Conservation (phyloP, 2,329 filamentous ascomycete species). For the Nemania bipapillata region DNA sequence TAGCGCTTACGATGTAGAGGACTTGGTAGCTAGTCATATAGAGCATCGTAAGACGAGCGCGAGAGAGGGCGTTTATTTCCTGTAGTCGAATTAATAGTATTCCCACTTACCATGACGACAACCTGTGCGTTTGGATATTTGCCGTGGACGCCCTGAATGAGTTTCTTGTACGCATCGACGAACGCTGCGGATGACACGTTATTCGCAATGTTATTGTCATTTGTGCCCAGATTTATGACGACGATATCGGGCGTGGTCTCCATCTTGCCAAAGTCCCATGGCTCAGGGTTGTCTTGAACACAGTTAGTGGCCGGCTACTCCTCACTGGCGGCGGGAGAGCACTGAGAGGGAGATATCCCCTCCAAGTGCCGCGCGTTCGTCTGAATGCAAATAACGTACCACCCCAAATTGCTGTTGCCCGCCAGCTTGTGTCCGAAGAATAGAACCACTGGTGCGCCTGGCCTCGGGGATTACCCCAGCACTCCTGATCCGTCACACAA, state of each 20-base stretch:
- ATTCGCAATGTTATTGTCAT: conserved; percentile 58
- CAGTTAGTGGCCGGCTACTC: conserved; percentile 16
- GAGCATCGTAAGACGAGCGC: background rate
- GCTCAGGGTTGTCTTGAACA: conserved; percentile 55
- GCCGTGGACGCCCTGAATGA: conserved; percentile 60
- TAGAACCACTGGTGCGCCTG: conserved; percentile 68
- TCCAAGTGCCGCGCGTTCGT: background rate
- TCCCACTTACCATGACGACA: conserved; percentile 55
- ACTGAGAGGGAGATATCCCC: background rate
- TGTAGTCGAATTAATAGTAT: background rate
- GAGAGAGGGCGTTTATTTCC: background rate
- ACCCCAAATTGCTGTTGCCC: conserved; percentile 58
- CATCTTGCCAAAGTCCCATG: conserved; percentile 59
- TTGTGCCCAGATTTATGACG: conserved; percentile 61
- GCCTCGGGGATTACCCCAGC: conserved; percentile 63
- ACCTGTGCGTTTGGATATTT: conserved; percentile 60
- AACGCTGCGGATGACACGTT: conserved; percentile 55
- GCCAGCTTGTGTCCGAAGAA: conserved; percentile 63
- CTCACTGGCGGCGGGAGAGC: background rate
- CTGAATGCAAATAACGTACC: conserved; percentile 48
- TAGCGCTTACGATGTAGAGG: background rate
- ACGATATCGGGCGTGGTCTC: conserved; percentile 58
- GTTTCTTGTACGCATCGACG: conserved; percentile 56
- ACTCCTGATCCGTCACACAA: conserved; percentile 65
- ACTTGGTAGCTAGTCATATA: too few species aligned